Conservation (phyloP, 352 stramenopile species). For the Albugo candida region DNA sequence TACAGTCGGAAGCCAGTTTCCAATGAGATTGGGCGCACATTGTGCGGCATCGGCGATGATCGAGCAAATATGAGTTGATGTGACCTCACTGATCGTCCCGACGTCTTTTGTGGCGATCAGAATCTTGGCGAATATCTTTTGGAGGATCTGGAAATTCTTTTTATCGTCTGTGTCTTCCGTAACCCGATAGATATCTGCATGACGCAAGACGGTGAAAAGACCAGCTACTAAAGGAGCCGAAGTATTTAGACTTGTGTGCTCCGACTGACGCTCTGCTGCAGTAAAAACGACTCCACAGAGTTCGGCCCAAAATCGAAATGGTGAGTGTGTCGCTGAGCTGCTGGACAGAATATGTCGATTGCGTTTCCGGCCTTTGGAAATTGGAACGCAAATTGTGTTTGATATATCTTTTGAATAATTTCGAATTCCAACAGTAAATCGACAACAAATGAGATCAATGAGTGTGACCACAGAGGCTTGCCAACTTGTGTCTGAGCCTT, state of each 20-base stretch:
- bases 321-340: conserved; percentile 50
- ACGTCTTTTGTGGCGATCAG: not conserved
- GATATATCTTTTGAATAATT: conserved; percentile 46
- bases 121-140: conserved; percentile 37
- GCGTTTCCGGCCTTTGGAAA: conserved; percentile 14
- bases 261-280: conserved; percentile 3
- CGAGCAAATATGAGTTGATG: conserved; percentile 15
- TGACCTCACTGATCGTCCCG: not conserved
- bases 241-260: conserved; percentile 9
- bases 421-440: conserved; percentile 35
- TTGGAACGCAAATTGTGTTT: conserved; percentile 38
- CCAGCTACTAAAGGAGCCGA: conserved; percentile 29
- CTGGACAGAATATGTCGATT: conserved; percentile 56
- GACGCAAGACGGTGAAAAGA: conserved; percentile 44
- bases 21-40: conserved; percentile 60
- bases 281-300: conserved; percentile 37
- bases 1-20: conserved; percentile 35
- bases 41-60: conserved; percentile 36
- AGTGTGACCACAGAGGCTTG: not conserved
- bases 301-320: conserved; percentile 79
- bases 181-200: conserved; percentile 61
- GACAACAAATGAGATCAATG: conserved; percentile 12
- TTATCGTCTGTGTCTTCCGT: conserved; percentile 71
- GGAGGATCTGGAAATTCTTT: conserved; percentile 61
- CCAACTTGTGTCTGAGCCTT: not conserved